Evolutionary conservation across 768 basidiomycete genomes (phyloP), one percentile per base, ranked within the genome.

Genomic region (Asterophora parasitica): DNA sequence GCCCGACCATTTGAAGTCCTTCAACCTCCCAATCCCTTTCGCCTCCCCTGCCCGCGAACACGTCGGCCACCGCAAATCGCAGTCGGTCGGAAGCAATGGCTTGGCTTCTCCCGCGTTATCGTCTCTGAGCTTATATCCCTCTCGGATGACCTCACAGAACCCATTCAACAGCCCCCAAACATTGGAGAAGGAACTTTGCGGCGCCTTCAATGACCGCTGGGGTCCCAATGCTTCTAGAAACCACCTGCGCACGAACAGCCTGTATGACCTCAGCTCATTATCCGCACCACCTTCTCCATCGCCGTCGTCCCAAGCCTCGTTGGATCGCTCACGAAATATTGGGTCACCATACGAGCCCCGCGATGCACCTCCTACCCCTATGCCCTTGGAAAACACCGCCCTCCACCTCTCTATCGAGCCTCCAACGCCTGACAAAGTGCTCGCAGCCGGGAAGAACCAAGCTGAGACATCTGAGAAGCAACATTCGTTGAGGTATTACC

Each of bases 161-260:
- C 46, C 57, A 23, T 53, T 58, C 28, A 45, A 58, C 13, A 39
- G 57, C 26, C 37, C 57, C 12, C 58, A 58, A 13, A 72, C 79
- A 2, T 70, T 85, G 1, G 77, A 77, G 46, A 74, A 72, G 44
- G 83, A 87, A 62, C 70, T 89, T 0, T 81, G 77, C 23, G 72
- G 67, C 47, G 75, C 79, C 56, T 71, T 77, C 15, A 71, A 70
- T 4, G 71, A 73, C 12, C 73, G 73, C 50, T 77, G 73, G 64
- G 55, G 64, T 30, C 57, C 57, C 11, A 63, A 64, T 42, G 56
- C 63, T 12, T 64, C 60, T 15, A 69, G 71, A 42, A 64, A 70
- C 51, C 81, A 78, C 51, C 64, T 78, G 42, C 73, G 78, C 20
- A 70, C 74, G 6, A 73, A 69, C 34, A 87, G 85, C 54, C 65